A percentile compares a stretch with the other conserved stretches of the same genome.
These are phyloP conservation scores for Russula virescens DNA, from an alignment of 768 basidiomycete species.

Conservation along the genomic window DNA sequence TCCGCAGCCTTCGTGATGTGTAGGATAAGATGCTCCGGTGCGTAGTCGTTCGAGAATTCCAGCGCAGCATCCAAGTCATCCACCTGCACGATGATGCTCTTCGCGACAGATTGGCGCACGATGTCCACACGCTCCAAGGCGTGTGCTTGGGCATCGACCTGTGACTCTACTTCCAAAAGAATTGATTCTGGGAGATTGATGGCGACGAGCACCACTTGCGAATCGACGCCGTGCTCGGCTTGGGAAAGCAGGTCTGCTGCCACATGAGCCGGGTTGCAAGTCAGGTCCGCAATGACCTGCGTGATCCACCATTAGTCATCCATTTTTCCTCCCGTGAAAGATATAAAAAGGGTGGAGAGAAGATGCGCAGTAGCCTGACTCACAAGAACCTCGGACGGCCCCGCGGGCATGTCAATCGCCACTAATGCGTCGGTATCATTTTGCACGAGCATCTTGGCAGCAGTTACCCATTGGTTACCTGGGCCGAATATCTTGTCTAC, in stretches of 20 bases:
- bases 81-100: slow-evolving; percentile 83
- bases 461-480: slow-evolving; percentile 99
- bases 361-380: slow-evolving; percentile 27
- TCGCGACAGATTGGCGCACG: slow-evolving; percentile 79
- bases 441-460: slow-evolving; percentile 98
- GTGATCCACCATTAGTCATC: slow-evolving; percentile 4
- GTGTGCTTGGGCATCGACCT: slow-evolving; percentile 82
- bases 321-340: not conserved
- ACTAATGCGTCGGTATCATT: slow-evolving; percentile 97
- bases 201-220: slow-evolving; percentile 91
- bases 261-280: slow-evolving; percentile 82
- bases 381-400: slow-evolving; percentile 95
- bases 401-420: slow-evolving; percentile 98
- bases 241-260: slow-evolving; percentile 97
- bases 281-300: slow-evolving; percentile 90
- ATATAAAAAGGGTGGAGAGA: no score
- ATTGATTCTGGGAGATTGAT: slow-evolving; percentile 58
- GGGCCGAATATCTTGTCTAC: slow-evolving; percentile 99
- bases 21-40: slow-evolving; percentile 94
- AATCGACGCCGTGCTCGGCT: slow-evolving; percentile 97
- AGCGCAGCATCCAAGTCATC: slow-evolving; percentile 68
- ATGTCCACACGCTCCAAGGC: slow-evolving; percentile 87
- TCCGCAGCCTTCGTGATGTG: slow-evolving; percentile 72
- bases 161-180: slow-evolving; percentile 70
- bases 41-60: slow-evolving; percentile 92